Conservation (phyloP, 2,329 filamentous ascomycete genomes). For the Pseudogymnoascus sp. region DNA sequence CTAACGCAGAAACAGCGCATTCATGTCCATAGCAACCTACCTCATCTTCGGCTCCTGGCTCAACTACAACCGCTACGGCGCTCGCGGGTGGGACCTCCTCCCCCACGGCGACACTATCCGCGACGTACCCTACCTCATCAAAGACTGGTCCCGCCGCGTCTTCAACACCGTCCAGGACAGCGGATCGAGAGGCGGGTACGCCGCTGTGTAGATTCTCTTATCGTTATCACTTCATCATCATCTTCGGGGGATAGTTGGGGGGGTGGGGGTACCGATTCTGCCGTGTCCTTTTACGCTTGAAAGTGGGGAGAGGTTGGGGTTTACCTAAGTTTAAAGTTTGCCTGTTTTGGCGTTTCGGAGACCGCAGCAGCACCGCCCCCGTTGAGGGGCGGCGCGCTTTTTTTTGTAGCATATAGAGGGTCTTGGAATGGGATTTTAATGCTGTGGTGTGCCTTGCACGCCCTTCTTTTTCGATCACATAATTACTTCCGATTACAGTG, state of each 20-base stretch:
- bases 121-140: conserved; percentile 84
- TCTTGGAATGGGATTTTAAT: background rate
- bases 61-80: conserved; percentile 96
- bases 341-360: background rate
- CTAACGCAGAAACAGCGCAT: conserved; percentile 51
- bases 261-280: background rate
- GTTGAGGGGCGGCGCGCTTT: background rate
- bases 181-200: conserved; percentile 84
- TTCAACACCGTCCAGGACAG: conserved; percentile 77
- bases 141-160: conserved; percentile 76
- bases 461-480: background rate
- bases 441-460: background rate
- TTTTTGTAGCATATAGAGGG: background rate
- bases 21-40: conserved; percentile 78
- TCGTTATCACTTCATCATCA: background rate
- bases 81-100: conserved; percentile 87
- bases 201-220: conserved; percentile 57
- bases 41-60: conserved; percentile 98
- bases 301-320: background rate
- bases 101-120: conserved; percentile 89
- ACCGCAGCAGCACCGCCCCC: background rate
- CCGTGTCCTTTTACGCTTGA: background rate
- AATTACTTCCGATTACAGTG: background rate
- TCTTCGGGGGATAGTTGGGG: no score
- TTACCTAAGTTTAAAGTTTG: background rate